A percentile compares a stretch with the other conserved stretches of the same genome.
Conservation (phyloP, 78 protist genomes). For the Emiliania huxleyi region DNA sequence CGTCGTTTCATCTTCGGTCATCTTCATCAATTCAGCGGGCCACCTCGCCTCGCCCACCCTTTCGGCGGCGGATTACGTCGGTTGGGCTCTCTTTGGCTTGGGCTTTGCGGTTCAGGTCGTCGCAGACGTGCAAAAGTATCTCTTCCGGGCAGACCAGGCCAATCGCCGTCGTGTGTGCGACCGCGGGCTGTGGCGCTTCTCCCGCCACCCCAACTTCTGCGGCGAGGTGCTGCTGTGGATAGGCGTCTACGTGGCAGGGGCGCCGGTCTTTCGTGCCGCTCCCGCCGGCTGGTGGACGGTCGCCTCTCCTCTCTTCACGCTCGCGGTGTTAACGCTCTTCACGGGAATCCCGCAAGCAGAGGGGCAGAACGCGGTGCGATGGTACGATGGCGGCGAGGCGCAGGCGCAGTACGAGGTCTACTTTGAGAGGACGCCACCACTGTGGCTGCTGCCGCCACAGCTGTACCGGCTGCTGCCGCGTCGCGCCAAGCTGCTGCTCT, state of each 20-base stretch:
- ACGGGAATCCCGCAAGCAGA: conserved; percentile 1
- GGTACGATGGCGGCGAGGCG: not conserved
- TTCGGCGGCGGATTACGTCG: not conserved
- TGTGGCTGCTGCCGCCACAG: not conserved
- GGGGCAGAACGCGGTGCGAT: not conserved
- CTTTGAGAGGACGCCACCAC: not conserved
- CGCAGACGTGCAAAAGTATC: not conserved
- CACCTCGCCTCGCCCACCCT: not conserved
- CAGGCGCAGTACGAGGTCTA: not conserved
- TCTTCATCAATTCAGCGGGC: not conserved
- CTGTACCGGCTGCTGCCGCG: not conserved
- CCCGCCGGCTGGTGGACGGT: not conserved
- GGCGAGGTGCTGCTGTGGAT: not conserved
- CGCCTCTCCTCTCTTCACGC: not conserved
- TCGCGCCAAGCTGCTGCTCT: not conserved
- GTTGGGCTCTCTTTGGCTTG: not conserved
- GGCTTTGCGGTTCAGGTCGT: not conserved
- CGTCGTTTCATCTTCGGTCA: not conserved
- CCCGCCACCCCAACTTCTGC: conserved; percentile 7
- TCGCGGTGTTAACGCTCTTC: not conserved
- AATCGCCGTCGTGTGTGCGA: not conserved
- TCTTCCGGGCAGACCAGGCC: not conserved
- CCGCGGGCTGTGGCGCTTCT: not conserved
- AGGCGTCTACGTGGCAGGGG: not conserved
- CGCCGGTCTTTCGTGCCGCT: not conserved